These are phyloP conservation scores for Fonsecaea nubica DNA, from an alignment of 2,329 filamentous ascomycete genomes.

Conservation along the genomic window DNA sequence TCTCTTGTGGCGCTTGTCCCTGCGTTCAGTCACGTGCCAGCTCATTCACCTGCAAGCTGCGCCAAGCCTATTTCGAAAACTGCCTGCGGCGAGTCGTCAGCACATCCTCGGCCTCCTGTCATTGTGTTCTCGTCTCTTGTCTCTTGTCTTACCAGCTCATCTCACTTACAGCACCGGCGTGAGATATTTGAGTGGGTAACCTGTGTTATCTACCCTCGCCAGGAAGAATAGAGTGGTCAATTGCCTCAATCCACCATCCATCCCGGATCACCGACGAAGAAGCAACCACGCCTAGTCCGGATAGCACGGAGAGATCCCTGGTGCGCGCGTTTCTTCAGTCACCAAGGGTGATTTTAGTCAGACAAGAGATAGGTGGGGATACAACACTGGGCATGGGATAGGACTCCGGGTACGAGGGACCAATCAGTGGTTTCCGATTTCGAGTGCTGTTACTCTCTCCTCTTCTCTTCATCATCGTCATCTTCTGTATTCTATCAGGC, in stretches of 20 bases:
- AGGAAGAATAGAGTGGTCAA: neutral
- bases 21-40: constrained; percentile 1
- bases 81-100: too few relatives aligned
- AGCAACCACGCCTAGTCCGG: neutral
- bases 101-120: neutral
- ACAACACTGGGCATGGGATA: constrained; percentile 9
- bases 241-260: constrained; percentile 1
- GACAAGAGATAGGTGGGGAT: constrained; percentile 5
- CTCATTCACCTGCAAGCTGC: neutral
- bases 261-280: neutral
- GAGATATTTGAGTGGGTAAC: constrained; percentile 4
- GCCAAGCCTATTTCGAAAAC: constrained; percentile 1
- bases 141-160: constrained; percentile 6
- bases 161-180: constrained; percentile 5
- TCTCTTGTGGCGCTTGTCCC: neutral
- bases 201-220: constrained; percentile 6
- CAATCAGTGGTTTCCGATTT: constrained; percentile 14
- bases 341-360: neutral
- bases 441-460: constrained; percentile 16
- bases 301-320: constrained; percentile 5
- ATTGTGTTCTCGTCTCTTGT: neutral
- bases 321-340: constrained; percentile 2
- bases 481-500: constrained; percentile 15
- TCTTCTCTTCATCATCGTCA: constrained; percentile 10
- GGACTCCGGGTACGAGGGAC: constrained; percentile 9